A percentile compares a stretch with the other conserved stretches of the same genome.
phyloP scores from a whole-genome alignment of 208 protist genomes.

The Leishmania gerbilli region DNA sequence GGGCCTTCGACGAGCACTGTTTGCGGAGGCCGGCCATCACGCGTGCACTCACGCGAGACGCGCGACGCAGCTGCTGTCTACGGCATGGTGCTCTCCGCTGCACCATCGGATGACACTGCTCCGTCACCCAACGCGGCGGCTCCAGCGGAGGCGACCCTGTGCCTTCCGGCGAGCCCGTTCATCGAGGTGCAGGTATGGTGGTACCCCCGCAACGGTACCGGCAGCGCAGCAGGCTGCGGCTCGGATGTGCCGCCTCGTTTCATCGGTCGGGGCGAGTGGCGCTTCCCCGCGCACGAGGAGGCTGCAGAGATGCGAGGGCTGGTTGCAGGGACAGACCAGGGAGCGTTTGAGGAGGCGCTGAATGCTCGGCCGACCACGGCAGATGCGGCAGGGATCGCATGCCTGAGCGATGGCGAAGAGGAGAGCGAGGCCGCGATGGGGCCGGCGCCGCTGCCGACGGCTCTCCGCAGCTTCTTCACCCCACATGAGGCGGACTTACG shows the following conservation, averaged over 20 bases:
- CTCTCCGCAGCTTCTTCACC: slow-evolving; percentile 20
- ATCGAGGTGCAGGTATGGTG: slow-evolving; percentile 28
- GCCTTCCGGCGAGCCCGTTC: slow-evolving; percentile 17
- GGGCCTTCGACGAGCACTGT: background rate
- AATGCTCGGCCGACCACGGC: background rate
- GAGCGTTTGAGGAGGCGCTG: background rate
- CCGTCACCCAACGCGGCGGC: background rate
- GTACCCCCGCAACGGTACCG: slow-evolving; percentile 4
- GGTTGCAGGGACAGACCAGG: background rate
- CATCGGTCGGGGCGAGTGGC: slow-evolving; percentile 20
- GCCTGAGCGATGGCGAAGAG: background rate
- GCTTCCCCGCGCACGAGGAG: slow-evolving; percentile 7
- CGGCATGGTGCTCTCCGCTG: slow-evolving; percentile 5
- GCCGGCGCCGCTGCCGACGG: background rate
- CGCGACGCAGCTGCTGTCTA: background rate
- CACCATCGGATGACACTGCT: background rate
- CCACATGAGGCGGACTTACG: slow-evolving; percentile 21
- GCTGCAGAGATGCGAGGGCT: background rate
- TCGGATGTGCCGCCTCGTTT: slow-evolving; percentile 10
- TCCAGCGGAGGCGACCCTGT: slow-evolving; percentile 16
- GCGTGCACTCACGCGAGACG: background rate
- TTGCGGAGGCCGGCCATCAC: background rate
- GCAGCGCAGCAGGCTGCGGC: background rate
- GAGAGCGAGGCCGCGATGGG: background rate
- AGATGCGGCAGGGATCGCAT: background rate